These are phyloP conservation scores for Ophiocordyceps polyrhachis-furcata DNA, from an alignment of 2,329 filamentous ascomycete species.

Conservation along the genomic window DNA sequence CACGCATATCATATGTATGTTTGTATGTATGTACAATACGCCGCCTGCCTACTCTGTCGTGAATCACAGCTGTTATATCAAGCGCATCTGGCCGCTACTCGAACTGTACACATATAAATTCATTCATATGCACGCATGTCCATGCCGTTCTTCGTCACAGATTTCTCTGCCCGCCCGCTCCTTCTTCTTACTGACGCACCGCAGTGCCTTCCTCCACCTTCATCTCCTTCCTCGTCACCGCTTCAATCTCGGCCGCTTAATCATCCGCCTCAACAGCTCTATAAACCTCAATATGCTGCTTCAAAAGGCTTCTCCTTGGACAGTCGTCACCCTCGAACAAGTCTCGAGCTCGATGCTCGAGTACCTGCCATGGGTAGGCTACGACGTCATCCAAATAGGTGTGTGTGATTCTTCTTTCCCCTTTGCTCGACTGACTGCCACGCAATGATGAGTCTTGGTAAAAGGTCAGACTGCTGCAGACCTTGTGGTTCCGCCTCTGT, in stretches of 20 bases:
- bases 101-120: too few relatives aligned
- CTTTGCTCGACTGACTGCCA: constrained; percentile 4
- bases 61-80: too few relatives aligned
- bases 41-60: too few relatives aligned
- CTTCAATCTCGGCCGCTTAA: background rate
- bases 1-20: too few relatives aligned
- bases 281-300: background rate
- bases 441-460: constrained; percentile 41
- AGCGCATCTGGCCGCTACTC: too few relatives aligned
- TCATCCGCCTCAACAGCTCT: background rate
- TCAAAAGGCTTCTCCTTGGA: background rate
- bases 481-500: constrained; percentile 21
- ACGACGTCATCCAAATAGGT: background rate
- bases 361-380: background rate
- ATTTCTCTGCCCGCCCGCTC: too few relatives aligned
- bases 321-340: background rate
- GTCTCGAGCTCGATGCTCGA: background rate
- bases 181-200: too few relatives aligned
- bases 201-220: background rate
- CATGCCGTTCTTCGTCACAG: too few relatives aligned
- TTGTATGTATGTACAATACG: too few relatives aligned
- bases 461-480: constrained; percentile 41
- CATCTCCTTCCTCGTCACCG: background rate
- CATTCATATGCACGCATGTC: too few relatives aligned
- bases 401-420: background rate